A percentile compares a stretch with the other conserved stretches of the same genome.
Evolutionary conservation across 306 rosid genomes (phyloP).

Genomic region (Quercus gilva): DNA sequence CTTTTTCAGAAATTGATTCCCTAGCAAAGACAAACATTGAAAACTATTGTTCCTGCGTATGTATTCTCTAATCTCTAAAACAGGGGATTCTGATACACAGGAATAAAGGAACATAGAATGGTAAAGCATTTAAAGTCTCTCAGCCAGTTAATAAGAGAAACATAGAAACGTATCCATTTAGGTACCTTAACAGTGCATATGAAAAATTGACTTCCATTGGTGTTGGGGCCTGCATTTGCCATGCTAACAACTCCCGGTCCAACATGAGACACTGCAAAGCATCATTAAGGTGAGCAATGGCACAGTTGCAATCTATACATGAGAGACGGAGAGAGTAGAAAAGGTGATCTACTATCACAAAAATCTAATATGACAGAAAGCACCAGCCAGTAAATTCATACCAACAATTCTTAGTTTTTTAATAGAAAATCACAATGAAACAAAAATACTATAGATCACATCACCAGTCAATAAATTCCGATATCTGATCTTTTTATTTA

Average conservation of each 20-base stretch:
- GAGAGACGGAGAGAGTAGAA: background rate
- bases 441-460: too few species aligned
- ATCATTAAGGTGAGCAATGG: slow-evolving; percentile 18
- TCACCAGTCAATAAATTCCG: background rate
- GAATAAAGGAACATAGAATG: background rate
- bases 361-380: background rate
- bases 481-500: background rate
- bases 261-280: slow-evolving; percentile 62
- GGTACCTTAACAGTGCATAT: slow-evolving; percentile 92
- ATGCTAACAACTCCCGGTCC: slow-evolving; percentile 95
- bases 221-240: slow-evolving; percentile 99
- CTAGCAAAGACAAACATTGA: background rate
- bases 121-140: background rate
- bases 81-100: background rate
- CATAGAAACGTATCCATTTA: background rate
- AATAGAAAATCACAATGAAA: background rate
- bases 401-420: background rate
- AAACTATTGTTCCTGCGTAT: background rate
- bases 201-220: slow-evolving; percentile 96
- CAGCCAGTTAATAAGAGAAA: background rate
- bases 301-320: background rate
- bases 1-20: background rate
- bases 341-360: background rate
- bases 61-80: background rate
- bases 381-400: background rate